phyloP scores from a whole-genome alignment of 1,284 basidiomycete genomes.

The Apiotrichum porosum region DNA sequence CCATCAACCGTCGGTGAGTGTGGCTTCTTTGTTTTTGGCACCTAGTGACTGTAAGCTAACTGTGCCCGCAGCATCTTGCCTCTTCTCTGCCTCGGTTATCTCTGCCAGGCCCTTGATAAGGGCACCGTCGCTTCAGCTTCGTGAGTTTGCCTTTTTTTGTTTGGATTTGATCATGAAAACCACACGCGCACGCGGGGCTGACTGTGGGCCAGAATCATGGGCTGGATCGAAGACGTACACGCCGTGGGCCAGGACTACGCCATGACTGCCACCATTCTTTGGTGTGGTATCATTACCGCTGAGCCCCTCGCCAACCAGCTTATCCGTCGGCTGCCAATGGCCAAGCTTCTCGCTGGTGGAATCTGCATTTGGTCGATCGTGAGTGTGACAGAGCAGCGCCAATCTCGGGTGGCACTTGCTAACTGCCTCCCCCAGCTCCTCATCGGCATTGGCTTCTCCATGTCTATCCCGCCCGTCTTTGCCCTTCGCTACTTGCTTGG shows the following conservation, averaged over 20 bases:
- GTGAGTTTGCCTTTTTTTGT: too few relatives aligned
- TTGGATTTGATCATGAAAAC: too few relatives aligned
- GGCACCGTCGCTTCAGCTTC: not conserved
- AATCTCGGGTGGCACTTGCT: too few relatives aligned
- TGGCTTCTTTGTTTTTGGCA: too few relatives aligned
- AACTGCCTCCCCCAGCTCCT: too few relatives aligned
- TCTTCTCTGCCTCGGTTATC: conserved; percentile 29
- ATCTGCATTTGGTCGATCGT: conserved; percentile 9
- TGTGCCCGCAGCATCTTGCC: conserved; percentile 26
- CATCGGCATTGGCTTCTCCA: conserved; percentile 7
- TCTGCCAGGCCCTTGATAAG: conserved; percentile 33
- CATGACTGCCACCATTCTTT: conserved; percentile 5
- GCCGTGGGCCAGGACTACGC: conserved; percentile 7
- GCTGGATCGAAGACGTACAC: conserved; percentile 1
- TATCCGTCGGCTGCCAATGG: conserved; percentile 5
- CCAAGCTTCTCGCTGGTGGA: conserved; percentile 1
- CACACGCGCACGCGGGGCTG: too few relatives aligned
- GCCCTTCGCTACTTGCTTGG: conserved; percentile 7
- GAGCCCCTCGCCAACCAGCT: conserved; percentile 7
- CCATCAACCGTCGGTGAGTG: too few relatives aligned
- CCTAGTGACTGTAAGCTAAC: too few relatives aligned
- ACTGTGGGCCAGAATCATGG: too few relatives aligned
- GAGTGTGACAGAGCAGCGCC: too few relatives aligned
- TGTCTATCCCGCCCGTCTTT: conserved; percentile 3
- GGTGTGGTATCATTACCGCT: conserved; percentile 7